A percentile compares a stretch with the other conserved stretches of the same genome.
phyloP scores from a whole-genome alignment of 768 basidiomycete genomes.

The Phlegmacium glaucopus region DNA sequence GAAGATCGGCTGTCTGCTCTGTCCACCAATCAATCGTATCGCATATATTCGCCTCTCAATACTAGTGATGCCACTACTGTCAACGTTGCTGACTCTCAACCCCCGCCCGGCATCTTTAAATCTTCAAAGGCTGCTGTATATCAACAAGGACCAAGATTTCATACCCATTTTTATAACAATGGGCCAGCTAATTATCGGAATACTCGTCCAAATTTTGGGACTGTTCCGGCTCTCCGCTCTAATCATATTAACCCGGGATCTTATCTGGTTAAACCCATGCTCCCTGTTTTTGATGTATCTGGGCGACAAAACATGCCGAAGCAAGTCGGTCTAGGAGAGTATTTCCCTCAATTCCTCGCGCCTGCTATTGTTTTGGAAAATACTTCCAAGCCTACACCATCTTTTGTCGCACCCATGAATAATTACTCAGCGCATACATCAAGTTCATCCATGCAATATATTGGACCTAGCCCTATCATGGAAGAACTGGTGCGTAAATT shows the following conservation, averaged over 20 bases:
- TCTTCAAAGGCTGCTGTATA: slow-evolving; percentile 4
- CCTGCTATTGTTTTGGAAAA: slow-evolving; percentile 12
- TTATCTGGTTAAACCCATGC: neutral
- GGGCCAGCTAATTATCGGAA: slow-evolving; percentile 11
- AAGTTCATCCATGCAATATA: neutral
- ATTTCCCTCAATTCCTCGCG: slow-evolving; percentile 2
- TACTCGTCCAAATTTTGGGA: neutral
- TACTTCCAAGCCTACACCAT: slow-evolving; percentile 1
- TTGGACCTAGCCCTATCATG: neutral
- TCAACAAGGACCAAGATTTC: slow-evolving; percentile 11
- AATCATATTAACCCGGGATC: neutral
- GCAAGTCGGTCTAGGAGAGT: neutral
- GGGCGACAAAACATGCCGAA: neutral
- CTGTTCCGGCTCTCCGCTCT: neutral
- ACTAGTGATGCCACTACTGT: neutral
- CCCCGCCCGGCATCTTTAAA: neutral
- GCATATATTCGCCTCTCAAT: slow-evolving; percentile 1
- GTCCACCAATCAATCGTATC: slow-evolving; percentile 1
- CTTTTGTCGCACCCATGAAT: neutral
- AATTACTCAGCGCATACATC: neutral
- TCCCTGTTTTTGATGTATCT: neutral
- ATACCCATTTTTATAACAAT: slow-evolving; percentile 11
- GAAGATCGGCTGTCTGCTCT: slow-evolving; percentile 2
- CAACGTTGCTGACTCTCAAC: neutral
- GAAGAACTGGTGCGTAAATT: neutral